Evolutionary conservation across 2,329 filamentous ascomycete genomes (phyloP), one percentile per base, ranked within the genome.

Genomic region (Fusarium nematophilum): DNA sequence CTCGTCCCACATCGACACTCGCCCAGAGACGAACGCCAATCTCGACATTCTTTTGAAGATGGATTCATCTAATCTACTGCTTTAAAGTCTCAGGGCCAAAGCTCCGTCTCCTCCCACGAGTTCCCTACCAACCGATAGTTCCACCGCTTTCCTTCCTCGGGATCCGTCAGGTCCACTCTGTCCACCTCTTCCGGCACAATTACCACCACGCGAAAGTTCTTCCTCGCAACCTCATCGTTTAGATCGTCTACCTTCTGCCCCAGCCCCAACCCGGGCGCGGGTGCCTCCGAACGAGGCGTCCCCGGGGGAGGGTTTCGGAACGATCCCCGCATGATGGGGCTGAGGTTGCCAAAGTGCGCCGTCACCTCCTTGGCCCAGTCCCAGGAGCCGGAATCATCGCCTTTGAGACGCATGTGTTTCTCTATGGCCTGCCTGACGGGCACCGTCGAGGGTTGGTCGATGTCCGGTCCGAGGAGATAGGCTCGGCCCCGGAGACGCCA

Each of bases 341-440:
- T 89, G 66, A 95, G 77, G 74, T 97, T 97, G 15, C 92, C 94
- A 83, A 97, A 98, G 73, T 95, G 91, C 42, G 86, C 91, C 44
- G 91, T 93, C 30, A 97, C 75, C 76, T 97, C 93, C 60, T 81
- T 89, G 39, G 79, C 78, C 89, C 92, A 97, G 65, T 85, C 90
- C 92, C 93, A 97, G 1, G 79, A 76, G 13, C 72, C 73, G 36
- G 78, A 75, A 10, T 76, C 77, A 1, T 70, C 57, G 9, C 49
- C 53, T 9, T 50, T 59, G 14, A 17, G 57, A 58, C 87, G 80
- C 90, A 93, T 93, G 63, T 88, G 77, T 55, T 77, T 76, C 46
- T 78, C 78, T 15, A 95, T 71, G 66, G 85, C 81, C 44, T 81
- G 82, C 74, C 87, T 86, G 38, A 89, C 84, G 9, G 83, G 83